Conservation (phyloP, 2,329 filamentous ascomycete species). For the Epichloe uncinata region DNA sequence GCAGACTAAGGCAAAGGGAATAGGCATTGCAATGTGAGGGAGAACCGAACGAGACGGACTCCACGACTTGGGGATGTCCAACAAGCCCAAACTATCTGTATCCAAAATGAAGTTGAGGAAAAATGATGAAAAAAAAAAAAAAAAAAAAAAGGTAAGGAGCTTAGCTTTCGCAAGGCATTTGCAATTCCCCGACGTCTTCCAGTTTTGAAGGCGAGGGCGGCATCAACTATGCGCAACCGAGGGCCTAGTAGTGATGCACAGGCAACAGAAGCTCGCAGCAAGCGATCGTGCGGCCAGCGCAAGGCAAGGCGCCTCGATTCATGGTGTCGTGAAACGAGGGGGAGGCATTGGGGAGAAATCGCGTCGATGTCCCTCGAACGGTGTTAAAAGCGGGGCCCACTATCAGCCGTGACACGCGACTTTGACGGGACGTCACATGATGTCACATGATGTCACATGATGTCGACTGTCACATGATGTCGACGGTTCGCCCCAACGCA, state of each 20-base stretch:
- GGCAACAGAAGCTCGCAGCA: neutral
- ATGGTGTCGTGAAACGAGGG: conserved; percentile 2
- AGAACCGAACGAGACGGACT: neutral
- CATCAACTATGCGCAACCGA: neutral
- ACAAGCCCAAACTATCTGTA: neutral
- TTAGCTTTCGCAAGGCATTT: neutral
- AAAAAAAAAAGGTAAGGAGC: too few relatives aligned
- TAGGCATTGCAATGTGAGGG: conserved; percentile 34
- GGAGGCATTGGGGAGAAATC: neutral
- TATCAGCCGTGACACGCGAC: conserved; percentile 12
- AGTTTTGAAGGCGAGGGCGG: too few relatives aligned
- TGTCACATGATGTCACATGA: conserved; percentile 17
- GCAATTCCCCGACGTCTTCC: neutral
- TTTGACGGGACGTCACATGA: conserved; percentile 21
- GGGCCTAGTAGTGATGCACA: neutral
- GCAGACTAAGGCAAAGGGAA: conserved; percentile 59
- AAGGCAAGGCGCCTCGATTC: neutral
- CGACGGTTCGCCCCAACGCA: too few relatives aligned
- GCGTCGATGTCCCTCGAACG: neutral
- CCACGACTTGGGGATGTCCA: neutral
- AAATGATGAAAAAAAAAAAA: too few relatives aligned
- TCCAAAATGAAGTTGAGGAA: neutral
- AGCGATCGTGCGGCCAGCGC: neutral
- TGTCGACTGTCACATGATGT: too few relatives aligned
- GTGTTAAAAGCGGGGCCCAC: neutral